Percentiles rank a stretch among this genome's conserved stretches.
These are phyloP conservation scores for Peterozyma xylosa DNA, from an alignment of 805 yeast species.

Conservation along the genomic window DNA sequence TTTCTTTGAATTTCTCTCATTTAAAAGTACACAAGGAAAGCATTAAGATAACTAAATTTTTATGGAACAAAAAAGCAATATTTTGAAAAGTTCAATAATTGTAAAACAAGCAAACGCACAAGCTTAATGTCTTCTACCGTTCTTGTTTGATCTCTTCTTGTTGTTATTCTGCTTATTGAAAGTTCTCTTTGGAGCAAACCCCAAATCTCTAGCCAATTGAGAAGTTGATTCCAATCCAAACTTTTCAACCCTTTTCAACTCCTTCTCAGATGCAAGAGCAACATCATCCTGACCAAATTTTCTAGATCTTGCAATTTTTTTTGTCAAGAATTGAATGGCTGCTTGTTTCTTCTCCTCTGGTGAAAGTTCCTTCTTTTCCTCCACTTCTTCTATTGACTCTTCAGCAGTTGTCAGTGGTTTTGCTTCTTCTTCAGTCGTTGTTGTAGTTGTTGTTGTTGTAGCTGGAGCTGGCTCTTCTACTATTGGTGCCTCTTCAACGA, in stretches of 20 bases:
- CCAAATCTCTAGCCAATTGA: conserved; percentile 61
- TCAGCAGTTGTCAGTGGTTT: conserved; percentile 10
- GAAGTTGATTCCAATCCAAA: conserved; percentile 73
- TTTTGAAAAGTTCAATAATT: too few relatives aligned
- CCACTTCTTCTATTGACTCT: conserved; percentile 11
- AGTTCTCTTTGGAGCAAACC: conserved; percentile 26
- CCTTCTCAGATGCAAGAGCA: conserved; percentile 47
- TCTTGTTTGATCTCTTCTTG: too few relatives aligned
- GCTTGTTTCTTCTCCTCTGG: conserved; percentile 66
- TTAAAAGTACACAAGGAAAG: too few relatives aligned
- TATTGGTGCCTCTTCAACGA: conserved; percentile 15
- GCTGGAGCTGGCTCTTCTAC: conserved; percentile 9
- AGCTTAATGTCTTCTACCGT: neutral
- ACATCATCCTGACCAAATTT: conserved; percentile 63
- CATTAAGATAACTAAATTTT: too few relatives aligned
- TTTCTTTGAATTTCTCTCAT: too few relatives aligned
- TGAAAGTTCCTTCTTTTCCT: conserved; percentile 31
- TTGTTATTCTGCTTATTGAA: neutral
- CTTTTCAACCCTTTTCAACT: conserved; percentile 66
- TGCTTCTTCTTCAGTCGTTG: neutral
- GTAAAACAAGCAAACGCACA: too few relatives aligned
- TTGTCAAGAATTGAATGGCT: conserved; percentile 60
- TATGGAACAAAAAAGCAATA: too few relatives aligned
- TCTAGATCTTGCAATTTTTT: conserved; percentile 63
- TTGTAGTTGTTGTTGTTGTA: neutral